Evolutionary conservation across 2,329 filamentous ascomycete species (phyloP).

Genomic region (Colletotrichum spinosum): DNA sequence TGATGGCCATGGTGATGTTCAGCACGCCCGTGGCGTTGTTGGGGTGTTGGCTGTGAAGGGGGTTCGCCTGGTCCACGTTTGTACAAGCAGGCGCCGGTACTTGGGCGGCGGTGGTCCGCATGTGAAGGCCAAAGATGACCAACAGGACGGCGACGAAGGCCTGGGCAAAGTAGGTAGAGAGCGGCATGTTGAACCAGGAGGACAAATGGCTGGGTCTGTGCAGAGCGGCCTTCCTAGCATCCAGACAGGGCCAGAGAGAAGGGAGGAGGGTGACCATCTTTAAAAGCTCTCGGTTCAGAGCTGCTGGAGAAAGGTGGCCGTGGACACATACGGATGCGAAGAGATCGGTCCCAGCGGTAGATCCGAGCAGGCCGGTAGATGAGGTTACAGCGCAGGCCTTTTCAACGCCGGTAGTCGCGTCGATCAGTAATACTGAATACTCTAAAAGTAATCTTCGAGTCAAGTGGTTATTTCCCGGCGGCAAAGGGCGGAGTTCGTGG

Average conservation of each 20-base stretch:
- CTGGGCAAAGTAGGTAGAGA: conserved; percentile 31
- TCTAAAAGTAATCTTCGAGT: too few species aligned
- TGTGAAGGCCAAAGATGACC: conserved; percentile 23
- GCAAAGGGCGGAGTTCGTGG: conserved; percentile 10
- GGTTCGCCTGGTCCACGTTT: conserved; percentile 50
- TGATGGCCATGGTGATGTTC: conserved; percentile 63
- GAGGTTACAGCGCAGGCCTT: conserved; percentile 1
- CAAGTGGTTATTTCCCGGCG: conserved; percentile 13
- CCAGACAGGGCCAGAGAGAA: conserved; percentile 20
- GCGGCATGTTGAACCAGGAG: conserved; percentile 29
- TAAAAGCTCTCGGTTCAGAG: conserved; percentile 19
- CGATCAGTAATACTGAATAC: conserved; percentile 15
- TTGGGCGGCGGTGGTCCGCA: conserved; percentile 29
- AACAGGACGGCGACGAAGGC: conserved; percentile 30
- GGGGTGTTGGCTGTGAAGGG: conserved; percentile 59
- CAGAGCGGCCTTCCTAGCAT: conserved; percentile 13
- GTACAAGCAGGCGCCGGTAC: conserved; percentile 16
- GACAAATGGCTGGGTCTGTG: conserved; percentile 12
- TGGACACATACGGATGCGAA: conserved; percentile 23
- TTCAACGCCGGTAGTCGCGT: conserved; percentile 27
- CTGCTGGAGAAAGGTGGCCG: conserved; percentile 3
- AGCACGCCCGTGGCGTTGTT: conserved; percentile 62
- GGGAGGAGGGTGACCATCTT: conserved; percentile 32
- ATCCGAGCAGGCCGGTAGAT: conserved; percentile 9
- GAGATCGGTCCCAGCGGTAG: conserved; percentile 13